phyloP scores from a whole-genome alignment of 306 rosid genomes.

The Medicago lupulina region DNA sequence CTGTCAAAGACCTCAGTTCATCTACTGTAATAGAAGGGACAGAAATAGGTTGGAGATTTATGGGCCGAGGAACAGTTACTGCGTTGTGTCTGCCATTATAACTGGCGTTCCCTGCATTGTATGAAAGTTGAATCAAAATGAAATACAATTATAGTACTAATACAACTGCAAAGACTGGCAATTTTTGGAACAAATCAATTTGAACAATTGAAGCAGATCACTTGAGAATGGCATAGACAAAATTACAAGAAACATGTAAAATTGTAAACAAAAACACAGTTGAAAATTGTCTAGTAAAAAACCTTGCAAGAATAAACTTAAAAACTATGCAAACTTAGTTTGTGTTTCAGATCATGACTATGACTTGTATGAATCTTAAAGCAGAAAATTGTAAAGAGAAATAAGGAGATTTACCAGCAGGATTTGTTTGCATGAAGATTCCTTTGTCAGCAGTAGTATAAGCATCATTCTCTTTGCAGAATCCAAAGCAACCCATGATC shows the following conservation, averaged over 20 bases:
- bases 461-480: constrained; percentile 62
- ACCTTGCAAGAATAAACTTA: neutral
- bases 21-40: constrained; percentile 72
- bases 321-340: neutral
- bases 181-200: neutral
- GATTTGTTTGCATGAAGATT: constrained; percentile 43
- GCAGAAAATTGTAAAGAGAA: constrained; percentile 9
- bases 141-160: neutral
- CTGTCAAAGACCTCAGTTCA: constrained; percentile 71
- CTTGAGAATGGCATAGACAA: constrained; percentile 1
- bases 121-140: constrained; percentile 6
- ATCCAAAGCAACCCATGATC: constrained; percentile 81
- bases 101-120: constrained; percentile 53
- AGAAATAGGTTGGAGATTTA: constrained; percentile 65
- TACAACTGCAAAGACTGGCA: neutral
- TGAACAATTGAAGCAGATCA: neutral
- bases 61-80: constrained; percentile 39
- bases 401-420: constrained; percentile 51
- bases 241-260: neutral
- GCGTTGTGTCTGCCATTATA: constrained; percentile 53
- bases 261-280: constrained; percentile 16
- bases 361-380: neutral
- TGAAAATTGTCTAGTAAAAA: constrained; percentile 10
- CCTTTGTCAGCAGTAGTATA: constrained; percentile 52
- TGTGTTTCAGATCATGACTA: neutral